Base-by-base conservation (phyloP, 352 stramenopile genomes). In the Peronosclerospora sorghi region DNA sequence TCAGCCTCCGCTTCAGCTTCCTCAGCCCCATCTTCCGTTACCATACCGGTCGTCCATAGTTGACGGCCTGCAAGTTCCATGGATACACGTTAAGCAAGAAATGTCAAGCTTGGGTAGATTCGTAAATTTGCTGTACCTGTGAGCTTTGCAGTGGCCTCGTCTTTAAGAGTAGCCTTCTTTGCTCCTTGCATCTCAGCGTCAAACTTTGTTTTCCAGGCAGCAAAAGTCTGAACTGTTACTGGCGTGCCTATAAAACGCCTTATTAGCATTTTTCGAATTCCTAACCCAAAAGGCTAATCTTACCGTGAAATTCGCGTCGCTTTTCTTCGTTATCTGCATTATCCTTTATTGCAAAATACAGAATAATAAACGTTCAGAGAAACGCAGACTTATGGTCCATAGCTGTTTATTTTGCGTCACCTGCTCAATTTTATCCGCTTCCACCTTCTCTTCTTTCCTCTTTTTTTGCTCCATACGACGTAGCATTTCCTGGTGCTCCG, bases 401-500 rank as follows among this genome's bases (percentile, higher is more conserved):
- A 26, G 4, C 4, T 26, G 6, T 7, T 26, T 26, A 7, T 8
- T 8, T 45, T 30, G 7, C 4, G 41, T 41, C 15, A 79, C 65
- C 60, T 65, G 30, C 35, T 76, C 63, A 41, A 61, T 48, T 32
- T 65, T 75, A 13, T 64, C 56, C 0, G 68, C 76, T 21, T 82
- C 73, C 15, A 65, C 73, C 21, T 73, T 65, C 9, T 85, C 68
- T 38, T 93, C 73, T 42, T 83, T 73, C 44, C 86, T 93, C 61
- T 90, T 77, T 46, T 68, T 68, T 40, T 73, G 60, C 58, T 89
- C 73, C 48, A 89, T 69, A 19, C 80, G 80, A 47, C 76, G 77
- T 44, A 93, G 59, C 80, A 93, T 93, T 49, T 93, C 75, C 34
- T 93, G 77, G 52, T 93, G 86, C 55, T 93, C 80, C 18, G 78